Evolutionary conservation across 306 rosid species (phyloP), one percentile per base, ranked within the genome.

Genomic region (Parietaria judaica): DNA sequence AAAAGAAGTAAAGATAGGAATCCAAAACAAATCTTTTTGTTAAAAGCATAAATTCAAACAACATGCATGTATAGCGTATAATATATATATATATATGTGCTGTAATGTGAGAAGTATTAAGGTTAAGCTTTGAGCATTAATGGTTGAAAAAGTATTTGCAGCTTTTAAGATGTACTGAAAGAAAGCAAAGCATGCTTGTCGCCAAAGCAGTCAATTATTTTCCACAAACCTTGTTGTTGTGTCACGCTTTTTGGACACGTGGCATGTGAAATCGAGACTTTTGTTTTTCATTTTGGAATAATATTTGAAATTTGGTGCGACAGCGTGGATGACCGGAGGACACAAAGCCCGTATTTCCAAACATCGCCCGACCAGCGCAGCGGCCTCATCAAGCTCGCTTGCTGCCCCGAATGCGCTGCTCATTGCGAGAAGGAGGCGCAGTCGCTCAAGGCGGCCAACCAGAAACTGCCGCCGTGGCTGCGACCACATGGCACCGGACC

Each of bases 391-490:
- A 79, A 74, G 71, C 79, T 84, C 52, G 60, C 63, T 61, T 84
- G 85, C 72, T 88, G 96, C 61, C 70, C 66, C 54, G 96, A 88
- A 70, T 88, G 97, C 81, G 71, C 81, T 61, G 77, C 89, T 62
- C 75, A 73, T 60, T 87, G 72, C 65, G 95, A 86, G 48, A 89
- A 89, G 66, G 99, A 88, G 72, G 84, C 85, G 68, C 84, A 82
- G 9, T 56, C 74, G 78, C 63, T 82, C 69, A 81, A 82, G 69
- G 79, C 90, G 56, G 72, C 72, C 68, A 86, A 84, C 59, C 85
- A 82, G 46, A 94, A 83, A 49, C 66, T 94, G 72, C 97, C 97
- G 67, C 70, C 89, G 56, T 94, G 99, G 99, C 91, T 94, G 70
- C 99, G 79, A 72, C 80, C 91, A 64, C 87, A 81, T 57, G 79